Base-by-base conservation (phyloP, 331 rosid species). In the Malus hybrid region DNA sequence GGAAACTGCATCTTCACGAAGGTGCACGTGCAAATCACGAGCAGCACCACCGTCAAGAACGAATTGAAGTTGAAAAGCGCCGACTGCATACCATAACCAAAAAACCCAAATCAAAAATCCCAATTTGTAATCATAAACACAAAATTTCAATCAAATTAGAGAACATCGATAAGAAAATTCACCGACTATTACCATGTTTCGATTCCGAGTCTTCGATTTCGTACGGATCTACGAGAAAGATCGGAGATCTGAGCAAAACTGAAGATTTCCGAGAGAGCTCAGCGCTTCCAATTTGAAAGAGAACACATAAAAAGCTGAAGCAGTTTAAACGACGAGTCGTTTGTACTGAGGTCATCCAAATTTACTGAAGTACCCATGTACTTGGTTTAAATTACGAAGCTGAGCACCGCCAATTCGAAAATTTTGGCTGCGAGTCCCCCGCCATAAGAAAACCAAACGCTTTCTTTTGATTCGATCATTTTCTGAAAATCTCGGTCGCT, bases 61-160 rank as follows among this genome's bases (percentile, higher is more conserved):
- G 96, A 91, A 82, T 88, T 89, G 83, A 90, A 90, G 78, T 90
- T 90, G 84, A 91, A 91, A 62, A 91, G 89, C 67, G 96, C 96
- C 60, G 96, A 91, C 96, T 91, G 85, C 55, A 77, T 22, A 63
- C 33, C 6, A 65, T 11, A 48, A 69, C 13, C 32, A 9, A 27
- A 50, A 39, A 15, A 13, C 39, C n/a, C 11, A 73, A 32, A 22
- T 60, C 42, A 50, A 62, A 27, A 66, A 27, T 31, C 69, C 39
- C 14, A 71, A 61, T 7, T 20, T 72, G 24, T 22, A 22, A 67
- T 67, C 57, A 39, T 10, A 69, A 20, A 22, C 14, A 15, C 55
- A 61, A 54, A 44, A 67, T 28, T 42, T 22, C 18, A 24, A 76
- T 71, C 66, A 24, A 68, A 6, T 20, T 8, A 32, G 29, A 65